Evolutionary conservation across 495 filamentous ascomycete genomes (phyloP).

Genomic region (Penicillium manginii): DNA sequence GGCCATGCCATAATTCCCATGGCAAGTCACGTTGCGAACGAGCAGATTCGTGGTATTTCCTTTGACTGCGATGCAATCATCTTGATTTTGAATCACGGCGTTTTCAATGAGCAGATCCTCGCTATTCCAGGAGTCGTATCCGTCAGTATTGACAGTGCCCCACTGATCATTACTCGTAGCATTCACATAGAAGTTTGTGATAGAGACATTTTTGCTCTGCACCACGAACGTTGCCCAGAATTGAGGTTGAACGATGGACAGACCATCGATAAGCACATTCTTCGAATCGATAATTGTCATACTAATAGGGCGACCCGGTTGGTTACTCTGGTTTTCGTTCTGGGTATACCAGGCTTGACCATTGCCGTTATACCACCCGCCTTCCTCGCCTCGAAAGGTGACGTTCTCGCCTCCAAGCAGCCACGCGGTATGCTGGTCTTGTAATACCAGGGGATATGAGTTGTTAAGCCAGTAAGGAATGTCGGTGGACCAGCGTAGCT

Average conservation of each 20-base stretch:
- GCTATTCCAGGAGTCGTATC: constrained; percentile 41
- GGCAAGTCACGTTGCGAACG: constrained; percentile 38
- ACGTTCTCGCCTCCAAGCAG: constrained; percentile 48
- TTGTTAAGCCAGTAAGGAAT: constrained; percentile 50
- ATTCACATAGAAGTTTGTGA: constrained; percentile 51
- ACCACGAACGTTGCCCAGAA: constrained; percentile 50
- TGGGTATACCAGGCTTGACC: constrained; percentile 51
- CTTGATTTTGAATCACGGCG: constrained; percentile 36
- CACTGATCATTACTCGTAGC: constrained; percentile 35
- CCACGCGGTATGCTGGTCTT: constrained; percentile 53
- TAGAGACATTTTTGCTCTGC: constrained; percentile 37
- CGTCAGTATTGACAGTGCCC: constrained; percentile 45
- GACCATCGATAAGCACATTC: constrained; percentile 34
- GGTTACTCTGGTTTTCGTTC: constrained; percentile 38
- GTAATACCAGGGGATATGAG: constrained; percentile 46
- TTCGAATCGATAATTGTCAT: constrained; percentile 44
- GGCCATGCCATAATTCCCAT: constrained; percentile 35
- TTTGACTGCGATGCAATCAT: constrained; percentile 43
- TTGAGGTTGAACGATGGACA: constrained; percentile 46
- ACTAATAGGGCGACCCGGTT: constrained; percentile 47
- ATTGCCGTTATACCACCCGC: constrained; percentile 52
- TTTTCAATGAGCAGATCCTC: constrained; percentile 36
- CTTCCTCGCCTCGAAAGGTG: constrained; percentile 35
- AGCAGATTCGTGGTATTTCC: constrained; percentile 45
- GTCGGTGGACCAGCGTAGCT: constrained; percentile 43